Evolutionary conservation across 2,329 filamentous ascomycete species (phyloP).

Genomic region (Hypoxylon sp.): DNA sequence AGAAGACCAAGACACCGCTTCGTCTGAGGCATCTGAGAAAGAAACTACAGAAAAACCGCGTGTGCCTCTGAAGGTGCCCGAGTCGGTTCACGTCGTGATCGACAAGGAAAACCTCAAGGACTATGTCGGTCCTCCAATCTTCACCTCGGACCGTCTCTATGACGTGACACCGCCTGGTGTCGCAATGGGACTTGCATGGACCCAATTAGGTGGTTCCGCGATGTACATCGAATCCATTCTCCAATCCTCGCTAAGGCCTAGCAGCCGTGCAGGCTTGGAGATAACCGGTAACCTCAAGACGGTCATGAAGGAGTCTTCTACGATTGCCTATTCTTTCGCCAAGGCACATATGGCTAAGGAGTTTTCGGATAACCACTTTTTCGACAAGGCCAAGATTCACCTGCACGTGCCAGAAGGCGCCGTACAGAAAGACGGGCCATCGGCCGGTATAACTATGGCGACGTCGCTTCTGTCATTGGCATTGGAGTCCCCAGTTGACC

Average conservation of each 20-base stretch:
- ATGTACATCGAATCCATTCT: constrained; percentile 98
- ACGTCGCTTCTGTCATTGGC: constrained; percentile 89
- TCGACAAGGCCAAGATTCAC: constrained; percentile 94
- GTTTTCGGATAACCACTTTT: constrained; percentile 93
- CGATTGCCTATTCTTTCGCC: constrained; percentile 95
- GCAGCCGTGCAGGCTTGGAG: constrained; percentile 82
- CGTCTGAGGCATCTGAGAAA: constrained; percentile 62
- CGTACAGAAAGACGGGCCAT: constrained; percentile 92
- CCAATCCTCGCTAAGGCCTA: constrained; percentile 80
- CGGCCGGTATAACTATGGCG: constrained; percentile 98
- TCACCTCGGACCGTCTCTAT: constrained; percentile 95
- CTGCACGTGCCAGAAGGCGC: constrained; percentile 97
- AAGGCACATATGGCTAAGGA: constrained; percentile 87
- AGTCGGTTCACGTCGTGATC: constrained; percentile 86
- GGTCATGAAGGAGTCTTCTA: constrained; percentile 98
- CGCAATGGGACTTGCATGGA: constrained; percentile 98
- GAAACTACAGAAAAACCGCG: constrained; percentile 78
- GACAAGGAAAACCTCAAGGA: constrained; percentile 92
- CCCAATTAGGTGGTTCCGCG: constrained; percentile 93
- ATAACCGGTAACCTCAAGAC: constrained; percentile 94
- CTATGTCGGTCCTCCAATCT: constrained; percentile 95
- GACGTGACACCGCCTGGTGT: constrained; percentile 94
- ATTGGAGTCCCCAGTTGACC: constrained; percentile 80
- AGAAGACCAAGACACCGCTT: constrained; percentile 50
- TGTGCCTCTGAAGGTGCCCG: constrained; percentile 83